These are phyloP conservation scores for Stylosanthes scabra DNA, from an alignment of 331 rosid genomes.

Conservation along the genomic window DNA sequence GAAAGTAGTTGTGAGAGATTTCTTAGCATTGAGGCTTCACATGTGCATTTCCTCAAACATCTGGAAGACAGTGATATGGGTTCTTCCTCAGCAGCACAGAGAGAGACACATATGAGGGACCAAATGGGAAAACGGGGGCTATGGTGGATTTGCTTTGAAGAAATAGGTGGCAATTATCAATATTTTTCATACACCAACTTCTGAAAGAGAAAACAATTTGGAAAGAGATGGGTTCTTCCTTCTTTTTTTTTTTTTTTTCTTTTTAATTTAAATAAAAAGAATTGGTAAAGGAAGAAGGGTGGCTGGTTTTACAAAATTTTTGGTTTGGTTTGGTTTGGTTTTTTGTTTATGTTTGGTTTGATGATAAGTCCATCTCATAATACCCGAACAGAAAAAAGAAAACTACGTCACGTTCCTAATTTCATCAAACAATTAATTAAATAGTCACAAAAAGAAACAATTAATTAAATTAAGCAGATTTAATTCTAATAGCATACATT, in stretches of 20 bases:
- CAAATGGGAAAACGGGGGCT: not conserved
- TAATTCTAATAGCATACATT: too few species aligned
- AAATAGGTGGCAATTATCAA: conserved; percentile 19
- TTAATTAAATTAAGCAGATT: not conserved
- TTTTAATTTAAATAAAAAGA: not conserved
- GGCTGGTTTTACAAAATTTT: conserved; percentile 7
- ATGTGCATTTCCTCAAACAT: not conserved
- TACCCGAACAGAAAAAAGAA: conserved; percentile 26
- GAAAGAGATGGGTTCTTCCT: not conserved
- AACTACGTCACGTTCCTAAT: conserved; percentile 19
- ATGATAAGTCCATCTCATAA: conserved; percentile 51
- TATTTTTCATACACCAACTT: conserved; percentile 3
- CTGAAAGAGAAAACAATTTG: not conserved
- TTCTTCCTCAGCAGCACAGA: conserved; percentile 48
- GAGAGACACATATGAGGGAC: conserved; percentile 41
- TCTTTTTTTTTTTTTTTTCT: too few species aligned
- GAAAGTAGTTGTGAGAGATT: conserved; percentile 47
- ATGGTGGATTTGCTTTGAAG: conserved; percentile 42
- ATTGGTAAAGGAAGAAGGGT: conserved; percentile 21
- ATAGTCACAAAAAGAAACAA: too few species aligned
- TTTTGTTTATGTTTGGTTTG: conserved; percentile 37
- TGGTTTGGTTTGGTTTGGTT: conserved; percentile 13
- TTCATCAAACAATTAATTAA: conserved; percentile 22
- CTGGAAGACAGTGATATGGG: conserved; percentile 43
- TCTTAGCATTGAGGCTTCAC: conserved; percentile 39